Evolutionary conservation across 192 early-diverging fungal genomes (phyloP).

Genomic region (Coemansia sp.): DNA sequence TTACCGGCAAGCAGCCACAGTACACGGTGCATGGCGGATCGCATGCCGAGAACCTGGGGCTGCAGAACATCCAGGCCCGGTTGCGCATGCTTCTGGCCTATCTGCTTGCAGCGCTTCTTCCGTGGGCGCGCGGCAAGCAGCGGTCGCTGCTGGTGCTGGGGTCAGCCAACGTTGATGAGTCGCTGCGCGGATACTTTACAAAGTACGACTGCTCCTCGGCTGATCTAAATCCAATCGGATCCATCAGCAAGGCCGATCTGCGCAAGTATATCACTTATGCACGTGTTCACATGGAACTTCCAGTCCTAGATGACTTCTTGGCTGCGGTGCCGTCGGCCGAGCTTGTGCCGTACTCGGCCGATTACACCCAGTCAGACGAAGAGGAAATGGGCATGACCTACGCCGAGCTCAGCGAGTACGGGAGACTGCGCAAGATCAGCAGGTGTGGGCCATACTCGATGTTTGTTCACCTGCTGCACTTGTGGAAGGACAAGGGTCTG

Average conservation of each 20-base stretch:
- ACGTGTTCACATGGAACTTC: constrained; percentile 63
- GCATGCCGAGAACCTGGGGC: constrained; percentile 84
- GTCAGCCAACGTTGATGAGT: constrained; percentile 98
- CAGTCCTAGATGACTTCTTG: constrained; percentile 75
- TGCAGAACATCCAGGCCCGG: constrained; percentile 97
- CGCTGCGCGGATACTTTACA: constrained; percentile 94
- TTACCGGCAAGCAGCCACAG: constrained; percentile 72
- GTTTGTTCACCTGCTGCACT: constrained; percentile 85
- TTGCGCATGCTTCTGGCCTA: constrained; percentile 95
- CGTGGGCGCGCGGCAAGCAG: constrained; percentile 68
- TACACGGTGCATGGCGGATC: constrained; percentile 88
- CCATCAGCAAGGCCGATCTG: constrained; percentile 87
- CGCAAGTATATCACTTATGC: constrained; percentile 79
- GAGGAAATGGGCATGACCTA: constrained; percentile 99
- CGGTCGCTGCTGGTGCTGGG: constrained; percentile 88
- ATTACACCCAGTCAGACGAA: constrained; percentile 89
- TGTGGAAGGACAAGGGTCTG: constrained; percentile 60
- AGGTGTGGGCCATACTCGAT: constrained; percentile 93
- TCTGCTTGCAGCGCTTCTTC: constrained; percentile 92
- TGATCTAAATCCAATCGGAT: constrained; percentile 97
- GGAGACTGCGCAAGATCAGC: constrained; percentile 82
- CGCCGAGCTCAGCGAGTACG: constrained; percentile 88
- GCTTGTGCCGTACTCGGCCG: constrained; percentile 84
- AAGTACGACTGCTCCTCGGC: constrained; percentile 99
- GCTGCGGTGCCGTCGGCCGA: constrained; percentile 92